A percentile compares a stretch with the other conserved stretches of the same genome.
These are phyloP conservation scores for Volvox reticuliferus DNA, from an alignment of 139 green algal genomes.

Conservation along the genomic window DNA sequence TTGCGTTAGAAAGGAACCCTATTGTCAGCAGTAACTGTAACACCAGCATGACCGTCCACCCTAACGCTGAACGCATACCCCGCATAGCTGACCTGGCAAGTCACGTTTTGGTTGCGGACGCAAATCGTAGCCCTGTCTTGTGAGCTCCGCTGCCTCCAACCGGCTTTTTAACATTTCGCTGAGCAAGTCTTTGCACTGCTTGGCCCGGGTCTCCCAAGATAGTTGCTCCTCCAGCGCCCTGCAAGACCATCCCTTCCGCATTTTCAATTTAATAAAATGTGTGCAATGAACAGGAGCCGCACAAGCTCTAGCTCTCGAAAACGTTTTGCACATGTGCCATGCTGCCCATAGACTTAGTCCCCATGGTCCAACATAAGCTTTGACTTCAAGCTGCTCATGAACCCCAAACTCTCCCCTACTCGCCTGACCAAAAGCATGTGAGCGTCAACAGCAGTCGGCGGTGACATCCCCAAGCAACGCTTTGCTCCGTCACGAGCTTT, in stretches of 20 bases:
- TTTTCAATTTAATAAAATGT: no score
- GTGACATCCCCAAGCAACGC: conserved; percentile 61
- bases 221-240: conserved; percentile 75
- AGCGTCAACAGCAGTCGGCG: conserved; percentile 57
- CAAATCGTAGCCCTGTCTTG: conserved; percentile 67
- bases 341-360: no score
- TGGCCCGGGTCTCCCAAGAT: conserved; percentile 68
- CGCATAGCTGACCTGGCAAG: not conserved
- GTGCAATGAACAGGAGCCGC: no score
- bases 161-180: conserved; percentile 78
- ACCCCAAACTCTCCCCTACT: not conserved
- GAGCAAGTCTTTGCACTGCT: conserved; percentile 75
- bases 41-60: no score
- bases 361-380: no score
- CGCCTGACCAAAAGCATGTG: conserved; percentile 56
- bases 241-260: not conserved
- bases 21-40: no score
- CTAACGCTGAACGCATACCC: no score
- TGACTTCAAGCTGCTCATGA: not conserved
- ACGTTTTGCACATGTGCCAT: no score
- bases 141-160: conserved; percentile 70
- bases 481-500: conserved; percentile 88
- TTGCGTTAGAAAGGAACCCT: no score
- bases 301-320: no score
- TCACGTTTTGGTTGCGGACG: conserved; percentile 42